Percentiles rank a stretch among this genome's conserved stretches.
Conservation (phyloP, 1,284 basidiomycete species). For the Moesziomyces sp. region DNA sequence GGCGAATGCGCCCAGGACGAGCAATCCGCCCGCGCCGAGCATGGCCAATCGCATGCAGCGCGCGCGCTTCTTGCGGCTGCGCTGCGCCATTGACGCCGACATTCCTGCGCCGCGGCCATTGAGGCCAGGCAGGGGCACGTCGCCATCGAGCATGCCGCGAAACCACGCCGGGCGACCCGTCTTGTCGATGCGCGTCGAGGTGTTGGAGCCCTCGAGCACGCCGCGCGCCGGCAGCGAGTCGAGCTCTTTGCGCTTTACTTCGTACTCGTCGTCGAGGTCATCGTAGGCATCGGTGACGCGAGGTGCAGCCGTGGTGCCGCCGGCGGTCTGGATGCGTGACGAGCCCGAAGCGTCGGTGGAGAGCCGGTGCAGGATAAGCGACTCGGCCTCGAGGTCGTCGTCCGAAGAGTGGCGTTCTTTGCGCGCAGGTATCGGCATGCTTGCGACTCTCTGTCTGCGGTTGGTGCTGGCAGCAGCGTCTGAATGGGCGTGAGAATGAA, state of each 20-base stretch:
- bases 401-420: slow-evolving; percentile 37
- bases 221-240: slow-evolving; percentile 41
- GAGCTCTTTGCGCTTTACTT: slow-evolving; percentile 13
- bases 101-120: slow-evolving; percentile 31
- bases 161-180: slow-evolving; percentile 60
- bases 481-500: not conserved
- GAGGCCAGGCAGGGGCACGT: slow-evolving; percentile 32
- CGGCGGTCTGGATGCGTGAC: slow-evolving; percentile 25
- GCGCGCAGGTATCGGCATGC: slow-evolving; percentile 12
- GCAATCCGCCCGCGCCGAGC: slow-evolving; percentile 21
- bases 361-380: slow-evolving; percentile 47
- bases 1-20: slow-evolving; percentile 49
- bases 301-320: slow-evolving; percentile 4
- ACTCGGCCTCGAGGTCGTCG: slow-evolving; percentile 48
- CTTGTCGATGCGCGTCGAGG: slow-evolving; percentile 49
- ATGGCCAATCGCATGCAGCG: slow-evolving; percentile 25
- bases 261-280: slow-evolving; percentile 41
- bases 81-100: slow-evolving; percentile 31
- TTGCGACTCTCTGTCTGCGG: not conserved
- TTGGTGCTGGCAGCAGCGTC: not conserved
- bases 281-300: slow-evolving; percentile 46
- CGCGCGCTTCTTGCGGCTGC: slow-evolving; percentile 24
- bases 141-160: slow-evolving; percentile 29
- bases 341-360: slow-evolving; percentile 36
- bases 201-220: slow-evolving; percentile 39